Conservation (phyloP, 768 basidiomycete species). For the Tylopilus felleus region DNA sequence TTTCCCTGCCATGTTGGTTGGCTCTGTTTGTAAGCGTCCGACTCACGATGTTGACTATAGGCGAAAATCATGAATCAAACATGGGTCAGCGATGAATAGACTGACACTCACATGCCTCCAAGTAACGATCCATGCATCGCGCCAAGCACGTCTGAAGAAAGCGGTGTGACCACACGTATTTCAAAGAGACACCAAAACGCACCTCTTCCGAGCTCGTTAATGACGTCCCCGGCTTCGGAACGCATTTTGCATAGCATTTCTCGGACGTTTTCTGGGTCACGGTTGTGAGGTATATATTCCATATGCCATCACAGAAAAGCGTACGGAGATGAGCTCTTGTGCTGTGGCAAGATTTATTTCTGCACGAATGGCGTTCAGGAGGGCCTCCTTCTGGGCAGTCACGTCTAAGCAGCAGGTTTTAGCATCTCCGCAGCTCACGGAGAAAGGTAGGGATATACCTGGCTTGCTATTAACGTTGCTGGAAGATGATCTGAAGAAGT, state of each 20-base stretch:
- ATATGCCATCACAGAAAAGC: neutral
- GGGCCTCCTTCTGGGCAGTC: conserved; percentile 37
- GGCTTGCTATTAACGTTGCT: conserved; percentile 17
- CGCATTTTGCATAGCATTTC: conserved; percentile 73
- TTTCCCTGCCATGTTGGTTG: conserved; percentile 25
- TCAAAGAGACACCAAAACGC: conserved; percentile 1
- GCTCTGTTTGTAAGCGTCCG: conserved; percentile 61
- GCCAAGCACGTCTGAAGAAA: conserved; percentile 62
- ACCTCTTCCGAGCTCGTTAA: conserved; percentile 75
- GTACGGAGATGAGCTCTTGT: conserved; percentile 77
- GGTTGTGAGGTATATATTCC: neutral
- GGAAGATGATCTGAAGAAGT: conserved; percentile 46
- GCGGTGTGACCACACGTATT: neutral
- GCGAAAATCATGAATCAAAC: conserved; percentile 1
- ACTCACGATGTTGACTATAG: conserved; percentile 75
- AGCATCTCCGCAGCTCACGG: neutral
- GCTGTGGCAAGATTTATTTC: conserved; percentile 74
- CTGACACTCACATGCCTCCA: conserved; percentile 73
- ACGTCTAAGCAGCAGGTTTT: conserved; percentile 24
- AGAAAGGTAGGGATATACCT: conserved; percentile 11
- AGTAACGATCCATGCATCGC: conserved; percentile 75
- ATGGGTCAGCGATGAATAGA: neutral
- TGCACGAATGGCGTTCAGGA: conserved; percentile 61
- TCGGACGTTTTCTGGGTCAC: conserved; percentile 67
- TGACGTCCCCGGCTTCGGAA: conserved; percentile 69